Percentiles rank a stretch among this genome's conserved stretches.
These are phyloP conservation scores for Phylloporus rhodoxanthus DNA, from an alignment of 768 basidiomycete genomes.

Conservation along the genomic window DNA sequence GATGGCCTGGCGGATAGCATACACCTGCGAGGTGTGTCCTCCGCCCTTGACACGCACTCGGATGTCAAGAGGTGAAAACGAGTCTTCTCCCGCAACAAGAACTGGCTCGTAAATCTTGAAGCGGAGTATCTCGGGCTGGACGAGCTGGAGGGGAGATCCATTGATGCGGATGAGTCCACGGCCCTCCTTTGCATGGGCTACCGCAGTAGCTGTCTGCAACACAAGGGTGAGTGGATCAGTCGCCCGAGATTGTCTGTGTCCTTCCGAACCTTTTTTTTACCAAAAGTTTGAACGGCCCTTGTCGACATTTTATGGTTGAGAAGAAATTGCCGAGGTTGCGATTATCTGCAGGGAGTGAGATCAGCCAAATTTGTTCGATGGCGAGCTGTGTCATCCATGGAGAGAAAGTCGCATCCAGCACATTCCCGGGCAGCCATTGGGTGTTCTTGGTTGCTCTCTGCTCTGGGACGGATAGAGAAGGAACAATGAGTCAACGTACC, in stretches of 20 bases:
- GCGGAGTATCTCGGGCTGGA: conserved; percentile 92
- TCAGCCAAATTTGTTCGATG: conserved; percentile 15
- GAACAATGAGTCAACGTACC: conserved; percentile 32
- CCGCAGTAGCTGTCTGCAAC: conserved; percentile 89
- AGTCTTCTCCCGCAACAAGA: conserved; percentile 87
- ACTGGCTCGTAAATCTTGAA: conserved; percentile 98
- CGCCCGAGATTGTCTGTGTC: background rate
- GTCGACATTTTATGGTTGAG: conserved; percentile 53
- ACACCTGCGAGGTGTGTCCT: conserved; percentile 98
- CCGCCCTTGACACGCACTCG: conserved; percentile 98
- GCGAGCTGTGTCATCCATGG: conserved; percentile 32
- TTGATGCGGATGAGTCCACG: conserved; percentile 96
- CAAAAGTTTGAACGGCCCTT: conserved; percentile 98
- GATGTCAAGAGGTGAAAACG: conserved; percentile 85
- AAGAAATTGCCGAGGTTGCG: conserved; percentile 5
- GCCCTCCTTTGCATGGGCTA: conserved; percentile 94
- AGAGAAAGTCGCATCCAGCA: conserved; percentile 36
- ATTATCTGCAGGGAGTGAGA: conserved; percentile 17
- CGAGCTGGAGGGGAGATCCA: conserved; percentile 92
- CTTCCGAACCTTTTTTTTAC: conserved; percentile 92
- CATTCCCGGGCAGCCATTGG: conserved; percentile 2
- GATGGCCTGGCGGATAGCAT: conserved; percentile 98
- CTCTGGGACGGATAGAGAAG: background rate
- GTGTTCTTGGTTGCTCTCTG: background rate
- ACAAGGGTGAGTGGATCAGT: conserved; percentile 1